A percentile compares a stretch with the other conserved stretches of the same genome.
phyloP scores from a whole-genome alignment of 2,329 filamentous ascomycete species.

The Beauveria sp. region DNA sequence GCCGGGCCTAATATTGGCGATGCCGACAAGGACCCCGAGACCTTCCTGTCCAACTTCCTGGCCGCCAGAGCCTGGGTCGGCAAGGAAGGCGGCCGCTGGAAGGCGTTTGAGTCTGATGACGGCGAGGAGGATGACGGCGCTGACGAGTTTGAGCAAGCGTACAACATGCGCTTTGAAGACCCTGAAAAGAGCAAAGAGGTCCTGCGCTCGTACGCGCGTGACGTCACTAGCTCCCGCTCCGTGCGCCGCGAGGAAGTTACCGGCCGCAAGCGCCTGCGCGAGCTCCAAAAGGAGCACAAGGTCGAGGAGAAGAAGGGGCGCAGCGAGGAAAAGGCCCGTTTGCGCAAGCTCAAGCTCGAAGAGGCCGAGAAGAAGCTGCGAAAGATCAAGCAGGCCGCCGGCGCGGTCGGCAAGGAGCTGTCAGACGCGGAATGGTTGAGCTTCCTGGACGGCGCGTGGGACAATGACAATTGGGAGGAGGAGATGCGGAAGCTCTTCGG shows the following conservation, averaged over 20 bases:
- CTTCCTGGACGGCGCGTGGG: constrained; percentile 82
- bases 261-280: constrained; percentile 68
- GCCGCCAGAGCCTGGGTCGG: constrained; percentile 84
- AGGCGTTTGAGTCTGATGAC: constrained; percentile 88
- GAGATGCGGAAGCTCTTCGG: constrained; percentile 87
- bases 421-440: constrained; percentile 75
- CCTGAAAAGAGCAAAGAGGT: constrained; percentile 81
- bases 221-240: constrained; percentile 71
- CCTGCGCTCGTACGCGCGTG: constrained; percentile 81
- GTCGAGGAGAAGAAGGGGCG: constrained; percentile 70
- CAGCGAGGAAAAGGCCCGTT: constrained; percentile 71
- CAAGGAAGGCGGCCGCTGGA: constrained; percentile 55
- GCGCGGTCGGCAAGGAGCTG: constrained; percentile 58
- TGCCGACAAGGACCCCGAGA: constrained; percentile 85
- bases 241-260: constrained; percentile 79
- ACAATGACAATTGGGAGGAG: constrained; percentile 81
- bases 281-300: constrained; percentile 68
- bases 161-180: constrained; percentile 94
- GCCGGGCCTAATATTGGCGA: constrained; percentile 59
- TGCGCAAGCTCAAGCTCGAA: constrained; percentile 83
- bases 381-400: constrained; percentile 84
- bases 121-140: constrained; percentile 73
- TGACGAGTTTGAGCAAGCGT: constrained; percentile 84
- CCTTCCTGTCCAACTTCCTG: constrained; percentile 92
- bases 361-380: constrained; percentile 81